phyloP scores from a whole-genome alignment of 192 early-diverging fungal genomes.

The Entomortierella parvispora region DNA sequence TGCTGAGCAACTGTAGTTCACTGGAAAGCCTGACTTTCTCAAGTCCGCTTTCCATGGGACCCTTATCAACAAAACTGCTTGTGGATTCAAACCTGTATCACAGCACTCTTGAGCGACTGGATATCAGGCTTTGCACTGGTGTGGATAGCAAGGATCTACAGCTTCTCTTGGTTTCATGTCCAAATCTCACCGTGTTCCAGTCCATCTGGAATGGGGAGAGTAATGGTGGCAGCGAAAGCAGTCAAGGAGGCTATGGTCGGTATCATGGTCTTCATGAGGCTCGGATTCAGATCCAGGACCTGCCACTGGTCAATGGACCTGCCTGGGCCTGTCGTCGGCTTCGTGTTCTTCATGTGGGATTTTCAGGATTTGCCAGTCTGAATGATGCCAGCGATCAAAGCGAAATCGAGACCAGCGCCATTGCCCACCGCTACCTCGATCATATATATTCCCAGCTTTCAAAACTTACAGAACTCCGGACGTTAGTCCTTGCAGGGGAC shows the following conservation, averaged over 20 bases:
- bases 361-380: slow-evolving; percentile 8
- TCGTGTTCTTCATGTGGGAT: slow-evolving; percentile 18
- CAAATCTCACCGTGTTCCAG: slow-evolving; percentile 12
- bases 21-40: background rate
- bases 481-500: slow-evolving; percentile 19
- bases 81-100: slow-evolving; percentile 3
- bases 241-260: too few relatives aligned
- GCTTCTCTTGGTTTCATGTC: slow-evolving; percentile 28
- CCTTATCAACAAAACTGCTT: background rate
- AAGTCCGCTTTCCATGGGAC: background rate
- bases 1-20: slow-evolving; percentile 1
- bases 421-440: slow-evolving; percentile 5
- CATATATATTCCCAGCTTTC: slow-evolving; percentile 29
- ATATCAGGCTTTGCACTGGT: background rate
- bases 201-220: background rate
- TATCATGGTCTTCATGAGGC: background rate
- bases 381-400: too few relatives aligned
- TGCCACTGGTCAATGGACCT: background rate
- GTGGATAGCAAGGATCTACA: slow-evolving; percentile 20
- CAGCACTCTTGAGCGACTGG: slow-evolving; percentile 14
- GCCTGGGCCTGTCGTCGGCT: slow-evolving; percentile 23
- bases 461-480: slow-evolving; percentile 2
- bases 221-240: too few relatives aligned
- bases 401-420: background rate
- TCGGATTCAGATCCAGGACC: slow-evolving; percentile 14